Conservation (phyloP, 257 asterid species). For the Primulina tabacum region DNA sequence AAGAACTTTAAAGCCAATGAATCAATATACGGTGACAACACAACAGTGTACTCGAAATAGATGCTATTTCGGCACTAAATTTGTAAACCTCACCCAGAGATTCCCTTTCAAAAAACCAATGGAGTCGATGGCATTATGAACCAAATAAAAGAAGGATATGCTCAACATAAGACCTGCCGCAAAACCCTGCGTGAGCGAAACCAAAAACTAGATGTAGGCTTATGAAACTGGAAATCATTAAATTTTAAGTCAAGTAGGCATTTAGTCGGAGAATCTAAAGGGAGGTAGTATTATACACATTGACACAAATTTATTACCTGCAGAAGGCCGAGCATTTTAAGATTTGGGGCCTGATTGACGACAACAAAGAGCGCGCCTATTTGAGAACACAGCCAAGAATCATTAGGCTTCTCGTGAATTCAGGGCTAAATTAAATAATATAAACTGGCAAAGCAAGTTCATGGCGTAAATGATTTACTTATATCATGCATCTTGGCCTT, state of each 20-base stretch:
- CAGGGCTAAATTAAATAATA: too few species aligned
- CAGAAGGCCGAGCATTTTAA: not conserved
- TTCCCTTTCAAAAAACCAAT: not conserved
- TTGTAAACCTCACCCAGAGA: not conserved
- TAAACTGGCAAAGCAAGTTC: too few species aligned
- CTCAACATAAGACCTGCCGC: not conserved
- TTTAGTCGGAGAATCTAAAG: too few species aligned
- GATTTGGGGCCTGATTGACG: not conserved
- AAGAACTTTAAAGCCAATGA: not conserved
- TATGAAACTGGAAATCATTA: too few species aligned
- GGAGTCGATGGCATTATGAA: not conserved
- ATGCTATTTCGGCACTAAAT: too few species aligned
- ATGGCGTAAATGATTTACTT: too few species aligned
- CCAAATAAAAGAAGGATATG: not conserved
- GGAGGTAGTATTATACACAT: too few species aligned
- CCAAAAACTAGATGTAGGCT: too few species aligned
- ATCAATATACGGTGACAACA: not conserved
- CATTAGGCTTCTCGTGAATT: not conserved
- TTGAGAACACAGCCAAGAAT: not conserved
- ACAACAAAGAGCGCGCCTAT: not conserved
- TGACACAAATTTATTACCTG: not conserved
- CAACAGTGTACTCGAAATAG: too few species aligned
- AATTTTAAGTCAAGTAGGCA: too few species aligned
- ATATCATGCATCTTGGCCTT: too few species aligned
- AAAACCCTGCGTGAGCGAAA: not conserved